Evolutionary conservation across 1,284 basidiomycete species (phyloP).

Genomic region (Tilletia walkeri): DNA sequence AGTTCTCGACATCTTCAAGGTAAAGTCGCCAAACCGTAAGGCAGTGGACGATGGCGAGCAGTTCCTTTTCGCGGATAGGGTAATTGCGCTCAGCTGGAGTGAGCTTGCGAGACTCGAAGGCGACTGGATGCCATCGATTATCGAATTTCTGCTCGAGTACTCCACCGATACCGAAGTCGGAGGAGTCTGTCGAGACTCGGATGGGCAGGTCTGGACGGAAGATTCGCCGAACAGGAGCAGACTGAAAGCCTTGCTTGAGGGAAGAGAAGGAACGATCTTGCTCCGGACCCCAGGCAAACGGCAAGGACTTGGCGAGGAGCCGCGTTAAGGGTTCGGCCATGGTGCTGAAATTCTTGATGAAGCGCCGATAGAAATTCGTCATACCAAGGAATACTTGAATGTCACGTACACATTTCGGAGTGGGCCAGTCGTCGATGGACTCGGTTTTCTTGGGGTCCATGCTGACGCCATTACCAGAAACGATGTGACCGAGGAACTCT

Average conservation of each 20-base stretch:
- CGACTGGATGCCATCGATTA: conserved; percentile 22
- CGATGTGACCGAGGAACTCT: conserved; percentile 59
- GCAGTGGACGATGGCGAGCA: conserved; percentile 48
- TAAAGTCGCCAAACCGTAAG: conserved; percentile 56
- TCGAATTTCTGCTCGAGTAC: conserved; percentile 21
- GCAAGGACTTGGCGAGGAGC: conserved; percentile 18
- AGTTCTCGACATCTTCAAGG: conserved; percentile 41
- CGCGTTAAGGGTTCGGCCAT: conserved; percentile 17
- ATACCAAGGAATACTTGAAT: conserved; percentile 21
- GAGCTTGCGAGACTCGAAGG: conserved; percentile 31
- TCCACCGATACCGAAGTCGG: conserved; percentile 20
- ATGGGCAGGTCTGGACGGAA: conserved; percentile 19
- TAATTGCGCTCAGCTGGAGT: conserved; percentile 59
- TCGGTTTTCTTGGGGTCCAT: conserved; percentile 60
- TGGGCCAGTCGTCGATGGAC: conserved; percentile 57
- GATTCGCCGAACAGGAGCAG: conserved; percentile 15
- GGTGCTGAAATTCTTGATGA: conserved; percentile 19
- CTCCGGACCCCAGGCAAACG: conserved; percentile 9
- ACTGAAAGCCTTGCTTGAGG: conserved; percentile 21
- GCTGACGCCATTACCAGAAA: conserved; percentile 50
- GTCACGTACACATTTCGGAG: conserved; percentile 48
- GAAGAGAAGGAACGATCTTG: conserved; percentile 16
- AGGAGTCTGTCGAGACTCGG: conserved; percentile 20
- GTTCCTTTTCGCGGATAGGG: conserved; percentile 61
- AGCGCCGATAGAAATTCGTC: conserved; percentile 22